Base-by-base conservation (phyloP, 202 grass and related monocot species). In the Dendrocalamus latiflorus region DNA sequence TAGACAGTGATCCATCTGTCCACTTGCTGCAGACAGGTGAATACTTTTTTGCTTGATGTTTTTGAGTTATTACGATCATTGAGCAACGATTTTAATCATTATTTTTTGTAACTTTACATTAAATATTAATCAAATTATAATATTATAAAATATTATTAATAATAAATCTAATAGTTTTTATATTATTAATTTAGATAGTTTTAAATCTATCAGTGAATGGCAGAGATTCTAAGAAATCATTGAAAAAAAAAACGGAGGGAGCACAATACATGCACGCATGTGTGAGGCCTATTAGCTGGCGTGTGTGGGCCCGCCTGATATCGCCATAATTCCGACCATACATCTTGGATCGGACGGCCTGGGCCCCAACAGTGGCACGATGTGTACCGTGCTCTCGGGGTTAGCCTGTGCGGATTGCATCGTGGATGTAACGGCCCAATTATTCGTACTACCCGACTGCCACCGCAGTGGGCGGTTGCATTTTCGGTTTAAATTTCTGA, bases 331-430 rank as follows among this genome's bases (percentile, higher is more conserved):
- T 54, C 83, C 66, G 54, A 75, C 78, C 70, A 53, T 75, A 22
- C 83, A 14, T 61, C 72, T 51, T 69, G 54, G 71, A 82, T 82
- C 78, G 64, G 71, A 81, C 70, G 77, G 77, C 13, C 24, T 9
- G 61, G 68, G 16, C 26, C 20, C 28, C 16, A 14, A 11, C 20
- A 15, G 41, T 68, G 77, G 60, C 61, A 9, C 69, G 38, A 75
- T 30, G 48, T 26, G 77, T 79, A 34, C 68, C 76, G 47, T 17
- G 55, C 54, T 16, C 12, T 47, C 21, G 3, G 34, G 5, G 11
- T 6, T 10, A 38, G 14, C 1, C 24, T 9, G 6, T 50, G 21
- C 3, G 6, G 13, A 22, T 38, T 26, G 54, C 13, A 34, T 39
- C 68, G 5, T 72, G 26, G 22, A 76, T 61, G 55, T 38, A 11